These are phyloP conservation scores for Triglochin maritima DNA, from an alignment of 106 monocot genomes.

Conservation along the genomic window DNA sequence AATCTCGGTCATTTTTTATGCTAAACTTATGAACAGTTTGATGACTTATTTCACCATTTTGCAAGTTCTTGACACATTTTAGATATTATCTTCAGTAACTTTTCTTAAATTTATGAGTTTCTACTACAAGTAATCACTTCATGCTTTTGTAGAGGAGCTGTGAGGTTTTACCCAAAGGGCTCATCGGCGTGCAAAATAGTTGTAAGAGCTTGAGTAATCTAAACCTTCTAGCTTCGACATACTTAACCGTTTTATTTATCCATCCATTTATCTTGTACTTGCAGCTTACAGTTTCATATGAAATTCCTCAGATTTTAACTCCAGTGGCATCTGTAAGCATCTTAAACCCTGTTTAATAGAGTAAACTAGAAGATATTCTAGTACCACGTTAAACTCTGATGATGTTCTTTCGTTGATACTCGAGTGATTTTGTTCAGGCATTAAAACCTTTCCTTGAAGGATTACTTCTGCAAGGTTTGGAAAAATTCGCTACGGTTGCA, in stretches of 20 bases:
- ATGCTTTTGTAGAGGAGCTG: conserved; percentile 19
- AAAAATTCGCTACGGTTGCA: conserved; percentile 40
- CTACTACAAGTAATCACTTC: not conserved
- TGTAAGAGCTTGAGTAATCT: not conserved
- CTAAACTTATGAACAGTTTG: too few species aligned
- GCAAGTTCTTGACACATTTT: not conserved
- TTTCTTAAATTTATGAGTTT: not conserved
- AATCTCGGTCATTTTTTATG: not conserved
- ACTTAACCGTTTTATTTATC: not conserved
- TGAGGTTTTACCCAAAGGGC: conserved; percentile 20
- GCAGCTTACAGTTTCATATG: conserved; percentile 23
- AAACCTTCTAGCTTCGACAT: not conserved
- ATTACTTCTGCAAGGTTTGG: conserved; percentile 53
- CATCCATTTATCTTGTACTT: not conserved
- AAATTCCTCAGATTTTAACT: conserved; percentile 17
- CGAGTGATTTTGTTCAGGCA: conserved; percentile 32
- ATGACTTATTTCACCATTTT: too few species aligned
- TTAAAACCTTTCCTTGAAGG: conserved; percentile 67
- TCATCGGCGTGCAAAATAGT: conserved; percentile 24
- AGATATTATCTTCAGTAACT: not conserved
- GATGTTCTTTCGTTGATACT: not conserved
- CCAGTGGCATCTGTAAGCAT: conserved; percentile 23
- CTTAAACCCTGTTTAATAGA: not conserved
- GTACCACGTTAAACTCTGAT: not conserved
- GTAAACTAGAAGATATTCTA: not conserved